These are phyloP conservation scores for Pistacia integerrima DNA, from an alignment of 345 rosid genomes.

Conservation along the genomic window DNA sequence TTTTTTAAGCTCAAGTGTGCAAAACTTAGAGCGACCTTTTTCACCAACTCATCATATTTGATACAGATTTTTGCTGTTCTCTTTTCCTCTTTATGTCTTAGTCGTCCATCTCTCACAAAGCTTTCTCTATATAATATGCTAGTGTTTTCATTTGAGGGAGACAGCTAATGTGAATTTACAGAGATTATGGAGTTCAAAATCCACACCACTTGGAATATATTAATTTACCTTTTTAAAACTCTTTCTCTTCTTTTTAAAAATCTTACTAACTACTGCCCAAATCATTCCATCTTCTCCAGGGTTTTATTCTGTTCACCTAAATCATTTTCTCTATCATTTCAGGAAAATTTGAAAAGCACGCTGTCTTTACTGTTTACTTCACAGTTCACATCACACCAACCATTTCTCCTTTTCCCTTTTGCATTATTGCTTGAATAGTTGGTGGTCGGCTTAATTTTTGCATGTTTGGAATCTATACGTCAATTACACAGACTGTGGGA, in stretches of 20 bases:
- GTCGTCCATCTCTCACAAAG: neutral
- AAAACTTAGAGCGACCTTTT: neutral
- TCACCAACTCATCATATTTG: neutral
- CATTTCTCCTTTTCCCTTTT: too few relatives aligned
- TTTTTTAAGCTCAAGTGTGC: neutral
- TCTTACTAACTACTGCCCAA: neutral
- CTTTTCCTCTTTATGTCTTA: constrained; percentile 10
- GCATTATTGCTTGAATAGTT: too few relatives aligned
- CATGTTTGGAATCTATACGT: neutral
- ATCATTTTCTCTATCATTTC: too few relatives aligned
- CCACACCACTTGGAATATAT: constrained; percentile 24
- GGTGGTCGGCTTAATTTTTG: neutral
- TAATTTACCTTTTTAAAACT: neutral
- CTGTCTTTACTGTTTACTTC: too few relatives aligned
- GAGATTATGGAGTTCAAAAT: too few relatives aligned
- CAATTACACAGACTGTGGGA: neutral
- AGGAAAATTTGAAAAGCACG: too few relatives aligned
- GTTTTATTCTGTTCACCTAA: too few relatives aligned
- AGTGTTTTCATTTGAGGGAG: constrained; percentile 8
- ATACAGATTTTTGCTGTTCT: constrained; percentile 5
- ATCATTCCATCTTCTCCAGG: constrained; percentile 15
- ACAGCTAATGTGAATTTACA: constrained; percentile 5
- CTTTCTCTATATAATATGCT: neutral
- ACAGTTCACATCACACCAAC: too few relatives aligned
- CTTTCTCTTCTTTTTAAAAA: constrained; percentile 12